Evolutionary conservation across 2,329 filamentous ascomycete genomes (phyloP).

Genomic region (Neofusicoccum kwambonambiense): DNA sequence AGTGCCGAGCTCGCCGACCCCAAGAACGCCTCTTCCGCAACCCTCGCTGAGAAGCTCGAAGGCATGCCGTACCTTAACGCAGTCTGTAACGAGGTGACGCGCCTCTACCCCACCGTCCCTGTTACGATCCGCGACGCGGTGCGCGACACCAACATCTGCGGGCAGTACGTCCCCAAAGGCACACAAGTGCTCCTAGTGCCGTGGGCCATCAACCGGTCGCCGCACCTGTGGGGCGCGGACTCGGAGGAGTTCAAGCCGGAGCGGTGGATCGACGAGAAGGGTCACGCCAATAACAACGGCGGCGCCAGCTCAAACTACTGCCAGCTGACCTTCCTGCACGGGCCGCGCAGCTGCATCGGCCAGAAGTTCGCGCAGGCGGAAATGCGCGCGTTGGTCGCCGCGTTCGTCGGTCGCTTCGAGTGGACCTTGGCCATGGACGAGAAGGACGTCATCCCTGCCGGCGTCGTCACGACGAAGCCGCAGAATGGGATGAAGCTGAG

Average conservation of each 20-base stretch:
- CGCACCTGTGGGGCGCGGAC: conserved; percentile 43
- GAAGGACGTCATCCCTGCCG: conserved; percentile 31
- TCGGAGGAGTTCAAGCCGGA: conserved; percentile 45
- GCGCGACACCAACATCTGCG: conserved; percentile 33
- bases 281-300: conserved; percentile 38
- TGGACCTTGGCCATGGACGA: conserved; percentile 34
- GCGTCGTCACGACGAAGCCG: conserved; percentile 40
- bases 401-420: conserved; percentile 35
- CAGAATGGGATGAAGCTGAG: conserved; percentile 38
- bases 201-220: conserved; percentile 44
- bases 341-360: conserved; percentile 40
- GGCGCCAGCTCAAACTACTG: conserved; percentile 39
- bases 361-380: conserved; percentile 39
- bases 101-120: conserved; percentile 41
- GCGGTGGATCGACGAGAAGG: conserved; percentile 44
- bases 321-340: conserved; percentile 46
- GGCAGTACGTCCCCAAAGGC: conserved; percentile 38
- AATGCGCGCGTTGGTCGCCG: conserved; percentile 35
- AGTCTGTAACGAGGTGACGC: conserved; percentile 45
- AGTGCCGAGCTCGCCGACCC: conserved; percentile 41
- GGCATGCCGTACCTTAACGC: conserved; percentile 47
- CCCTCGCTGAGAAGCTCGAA: conserved; percentile 38
- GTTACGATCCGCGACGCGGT: conserved; percentile 31
- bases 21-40: conserved; percentile 24
- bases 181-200: conserved; percentile 40